Evolutionary conservation across 1,284 basidiomycete genomes (phyloP), one percentile per base, ranked within the genome.

Genomic region (Tetrapyrgos nigripes): DNA sequence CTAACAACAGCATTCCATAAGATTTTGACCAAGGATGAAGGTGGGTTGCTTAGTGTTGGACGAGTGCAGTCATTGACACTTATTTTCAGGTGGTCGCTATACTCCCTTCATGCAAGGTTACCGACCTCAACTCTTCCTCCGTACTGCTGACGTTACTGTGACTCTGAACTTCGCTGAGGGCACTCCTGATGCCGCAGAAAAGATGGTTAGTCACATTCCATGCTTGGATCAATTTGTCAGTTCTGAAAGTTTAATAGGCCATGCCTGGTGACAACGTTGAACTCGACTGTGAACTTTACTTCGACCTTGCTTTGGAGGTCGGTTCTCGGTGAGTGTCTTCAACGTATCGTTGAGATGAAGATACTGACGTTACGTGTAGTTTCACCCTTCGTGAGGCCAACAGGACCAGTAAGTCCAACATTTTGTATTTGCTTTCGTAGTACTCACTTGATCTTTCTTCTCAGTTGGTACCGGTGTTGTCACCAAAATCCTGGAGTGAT

Each of bases 211-310:
- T 62, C 14, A 59, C 47, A 37, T 26, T 60, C 28, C 37, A 4
- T 3, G 14, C 24, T 48, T 17, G 17, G n/a, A 24, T 29, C 19
- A 33, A 43, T 24, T n/a, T n/a, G 29, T 29, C 31, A 52, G 29
- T 53, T 53, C 28, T 50, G 10, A 43, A 28, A 43, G 26, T 24
- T 40, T 26, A 59, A 43, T 73, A 96, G 86, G 92, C 98, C 69
- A 97, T 98, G 94, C 97, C 97, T 54, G 97, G 97, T 69, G 97
- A 99, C 82, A 97, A 97, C 70, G 90, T 99, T 60, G 96, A 98
- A 78, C 91, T 99, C 81, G 82, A 93, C 58, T 94, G 93, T 69
- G 83, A 89, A 49, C 85, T 99, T 45, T 84, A 91, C 29, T 89
- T 92, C 73, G 94, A 98, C 74, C 89, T 98, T 64, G 96, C 96